phyloP scores from a whole-genome alignment of 1,139 yeast species.

The Yamadazyma sp. region DNA sequence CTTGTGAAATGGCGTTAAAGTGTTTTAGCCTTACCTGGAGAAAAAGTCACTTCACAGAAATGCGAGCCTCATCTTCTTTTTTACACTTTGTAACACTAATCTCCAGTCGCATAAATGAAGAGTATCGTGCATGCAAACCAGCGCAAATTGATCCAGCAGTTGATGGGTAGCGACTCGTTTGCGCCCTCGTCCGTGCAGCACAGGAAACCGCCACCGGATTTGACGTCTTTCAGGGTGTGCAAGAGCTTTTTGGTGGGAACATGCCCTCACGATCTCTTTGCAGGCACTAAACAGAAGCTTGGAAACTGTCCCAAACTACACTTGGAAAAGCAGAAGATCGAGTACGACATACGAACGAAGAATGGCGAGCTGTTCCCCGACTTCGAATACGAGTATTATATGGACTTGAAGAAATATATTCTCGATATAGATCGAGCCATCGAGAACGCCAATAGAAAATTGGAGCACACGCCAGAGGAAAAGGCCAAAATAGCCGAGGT shows the following conservation, averaged over 20 bases:
- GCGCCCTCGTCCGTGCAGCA: conserved; percentile 29
- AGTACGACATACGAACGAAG: conserved; percentile 61
- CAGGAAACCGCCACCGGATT: conserved; percentile 45
- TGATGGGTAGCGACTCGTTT: conserved; percentile 71
- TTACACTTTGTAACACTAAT: too few relatives aligned
- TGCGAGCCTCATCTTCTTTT: conserved; percentile 2
- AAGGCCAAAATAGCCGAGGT: conserved; percentile 60
- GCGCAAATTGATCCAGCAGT: conserved; percentile 71
- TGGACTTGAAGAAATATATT: conserved; percentile 54
- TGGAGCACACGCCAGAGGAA: conserved; percentile 82
- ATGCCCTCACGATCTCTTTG: conserved; percentile 86
- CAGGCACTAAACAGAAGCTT: conserved; percentile 79
- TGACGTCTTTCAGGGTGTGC: conserved; percentile 72
- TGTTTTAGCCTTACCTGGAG: not conserved
- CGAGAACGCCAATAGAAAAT: conserved; percentile 59
- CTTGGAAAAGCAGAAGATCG: conserved; percentile 70
- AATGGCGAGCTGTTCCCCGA: conserved; percentile 63
- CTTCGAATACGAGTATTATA: conserved; percentile 67
- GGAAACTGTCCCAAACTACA: conserved; percentile 83
- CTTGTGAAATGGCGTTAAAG: too few relatives aligned
- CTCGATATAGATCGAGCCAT: conserved; percentile 70
- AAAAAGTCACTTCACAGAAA: not conserved
- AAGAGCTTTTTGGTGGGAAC: conserved; percentile 79
- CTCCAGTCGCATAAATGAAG: too few relatives aligned
- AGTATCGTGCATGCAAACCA: conserved; percentile 52